Evolutionary conservation across 768 basidiomycete species (phyloP).

Genomic region (Amanita inopinata): DNA sequence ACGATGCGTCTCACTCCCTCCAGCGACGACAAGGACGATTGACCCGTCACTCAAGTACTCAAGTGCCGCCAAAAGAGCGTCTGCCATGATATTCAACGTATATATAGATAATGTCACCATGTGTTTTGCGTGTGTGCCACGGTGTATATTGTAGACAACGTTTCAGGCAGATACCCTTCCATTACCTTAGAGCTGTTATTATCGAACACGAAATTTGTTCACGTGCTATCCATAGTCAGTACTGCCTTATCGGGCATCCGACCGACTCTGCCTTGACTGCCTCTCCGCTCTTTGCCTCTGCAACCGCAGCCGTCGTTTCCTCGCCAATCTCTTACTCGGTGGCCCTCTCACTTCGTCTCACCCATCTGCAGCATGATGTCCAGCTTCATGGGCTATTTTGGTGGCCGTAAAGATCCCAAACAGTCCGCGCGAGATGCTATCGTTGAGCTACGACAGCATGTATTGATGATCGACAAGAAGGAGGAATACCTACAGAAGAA

Average conservation of each 20-base stretch:
- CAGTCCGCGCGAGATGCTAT: conserved; percentile 88
- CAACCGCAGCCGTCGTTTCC: conserved; percentile 3
- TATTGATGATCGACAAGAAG: conserved; percentile 98
- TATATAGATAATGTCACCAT: too few species aligned
- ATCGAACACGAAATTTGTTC: too few species aligned
- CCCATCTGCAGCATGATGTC: conserved; percentile 65
- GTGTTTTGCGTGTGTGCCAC: too few species aligned
- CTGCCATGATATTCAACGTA: too few species aligned
- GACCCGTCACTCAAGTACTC: neutral
- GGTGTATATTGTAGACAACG: neutral
- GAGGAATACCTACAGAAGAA: conserved; percentile 95
- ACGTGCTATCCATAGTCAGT: neutral
- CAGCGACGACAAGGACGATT: conserved; percentile 7
- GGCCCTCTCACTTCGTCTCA: conserved; percentile 1
- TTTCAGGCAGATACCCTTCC: neutral
- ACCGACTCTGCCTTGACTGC: neutral
- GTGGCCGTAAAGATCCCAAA: conserved; percentile 72
- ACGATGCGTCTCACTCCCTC: neutral
- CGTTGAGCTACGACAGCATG: conserved; percentile 83
- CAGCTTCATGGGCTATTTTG: conserved; percentile 82
- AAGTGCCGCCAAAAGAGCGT: too few species aligned
- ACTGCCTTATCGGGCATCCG: conserved; percentile 8
- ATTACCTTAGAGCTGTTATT: neutral
- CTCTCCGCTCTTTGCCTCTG: conserved; percentile 7
- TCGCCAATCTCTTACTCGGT: conserved; percentile 5